These are phyloP conservation scores for Gaeumannomyces tritici DNA, from an alignment of 2,329 filamentous ascomycete genomes.

Conservation along the genomic window DNA sequence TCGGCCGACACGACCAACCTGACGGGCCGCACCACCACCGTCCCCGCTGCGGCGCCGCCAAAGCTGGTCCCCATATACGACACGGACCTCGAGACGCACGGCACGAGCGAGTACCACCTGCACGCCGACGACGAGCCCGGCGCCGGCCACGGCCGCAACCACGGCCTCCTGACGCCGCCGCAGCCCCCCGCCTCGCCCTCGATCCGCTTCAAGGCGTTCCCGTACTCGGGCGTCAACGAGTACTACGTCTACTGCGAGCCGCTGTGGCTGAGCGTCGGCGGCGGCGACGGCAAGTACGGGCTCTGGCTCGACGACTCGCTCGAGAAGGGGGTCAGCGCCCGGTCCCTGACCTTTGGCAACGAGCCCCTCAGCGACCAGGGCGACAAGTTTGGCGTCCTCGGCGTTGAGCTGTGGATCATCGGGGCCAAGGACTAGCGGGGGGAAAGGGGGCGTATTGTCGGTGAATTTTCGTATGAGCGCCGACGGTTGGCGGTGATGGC, in stretches of 20 bases:
- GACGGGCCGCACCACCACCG: constrained; percentile 29
- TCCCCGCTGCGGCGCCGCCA: constrained; percentile 14
- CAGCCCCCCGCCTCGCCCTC: constrained; percentile 52
- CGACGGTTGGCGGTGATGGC: background rate
- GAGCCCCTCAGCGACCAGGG: constrained; percentile 89
- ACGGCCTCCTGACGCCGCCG: constrained; percentile 10
- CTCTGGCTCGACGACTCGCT: constrained; percentile 86
- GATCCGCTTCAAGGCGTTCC: constrained; percentile 94
- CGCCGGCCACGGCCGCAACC: background rate
- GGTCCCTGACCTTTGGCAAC: constrained; percentile 89
- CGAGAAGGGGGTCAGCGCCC: constrained; percentile 72
- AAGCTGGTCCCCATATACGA: constrained; percentile 3
- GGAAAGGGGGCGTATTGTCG: background rate
- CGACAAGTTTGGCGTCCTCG: constrained; percentile 81
- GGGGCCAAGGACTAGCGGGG: constrained; percentile 33
- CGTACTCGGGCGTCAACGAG: constrained; percentile 91
- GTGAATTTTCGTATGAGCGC: background rate
- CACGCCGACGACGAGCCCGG: constrained; percentile 2
- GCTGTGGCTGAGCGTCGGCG: constrained; percentile 77
- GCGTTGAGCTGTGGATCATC: constrained; percentile 89
- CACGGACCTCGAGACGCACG: constrained; percentile 2
- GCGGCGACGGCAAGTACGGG: constrained; percentile 82
- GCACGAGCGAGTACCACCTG: constrained; percentile 2
- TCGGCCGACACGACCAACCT: constrained; percentile 41
- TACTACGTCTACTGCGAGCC: constrained; percentile 92